phyloP scores from a whole-genome alignment of 1,139 yeast species.

The Zygosaccharomyces sapae region DNA sequence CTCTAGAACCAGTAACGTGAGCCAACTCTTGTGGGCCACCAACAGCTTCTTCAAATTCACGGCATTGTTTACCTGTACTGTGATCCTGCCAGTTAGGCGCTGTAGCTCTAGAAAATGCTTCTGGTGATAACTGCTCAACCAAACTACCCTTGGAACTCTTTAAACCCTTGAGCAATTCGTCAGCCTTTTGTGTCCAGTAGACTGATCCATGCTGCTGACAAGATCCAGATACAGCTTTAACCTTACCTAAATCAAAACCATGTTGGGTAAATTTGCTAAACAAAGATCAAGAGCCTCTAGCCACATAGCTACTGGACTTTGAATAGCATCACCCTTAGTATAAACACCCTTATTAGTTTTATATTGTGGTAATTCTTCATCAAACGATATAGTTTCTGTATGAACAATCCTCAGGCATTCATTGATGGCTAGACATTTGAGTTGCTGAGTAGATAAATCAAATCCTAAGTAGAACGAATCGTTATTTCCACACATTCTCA shows the following conservation, averaged over 20 bases:
- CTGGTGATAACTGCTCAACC: constrained; percentile 43
- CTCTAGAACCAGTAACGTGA: constrained; percentile 72
- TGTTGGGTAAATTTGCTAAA: constrained; percentile 42
- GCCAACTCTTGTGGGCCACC: constrained; percentile 62
- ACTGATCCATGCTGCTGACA: constrained; percentile 94
- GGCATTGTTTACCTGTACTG: constrained; percentile 69
- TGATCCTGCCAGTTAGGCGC: constrained; percentile 97
- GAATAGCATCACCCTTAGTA: constrained; percentile 47
- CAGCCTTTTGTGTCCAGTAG: constrained; percentile 60
- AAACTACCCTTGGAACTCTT: constrained; percentile 34
- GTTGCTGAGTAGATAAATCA: constrained; percentile 86
- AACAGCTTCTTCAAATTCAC: constrained; percentile 54
- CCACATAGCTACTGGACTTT: constrained; percentile 89
- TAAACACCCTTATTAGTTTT: constrained; percentile 69
- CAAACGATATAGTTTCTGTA: constrained; percentile 69
- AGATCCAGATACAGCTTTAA: constrained; percentile 76
- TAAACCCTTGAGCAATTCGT: constrained; percentile 39
- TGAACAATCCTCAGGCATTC: constrained; percentile 48
- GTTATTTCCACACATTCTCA: constrained; percentile 11
- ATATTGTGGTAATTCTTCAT: constrained; percentile 55
- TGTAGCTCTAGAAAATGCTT: constrained; percentile 55
- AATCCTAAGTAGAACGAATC: constrained; percentile 57
- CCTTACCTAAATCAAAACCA: constrained; percentile 53
- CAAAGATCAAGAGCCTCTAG: constrained; percentile 71
- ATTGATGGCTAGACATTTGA: constrained; percentile 69